Conservation (phyloP, 176 grass and related monocot genomes). For the Dendrocalamus sinicus region DNA sequence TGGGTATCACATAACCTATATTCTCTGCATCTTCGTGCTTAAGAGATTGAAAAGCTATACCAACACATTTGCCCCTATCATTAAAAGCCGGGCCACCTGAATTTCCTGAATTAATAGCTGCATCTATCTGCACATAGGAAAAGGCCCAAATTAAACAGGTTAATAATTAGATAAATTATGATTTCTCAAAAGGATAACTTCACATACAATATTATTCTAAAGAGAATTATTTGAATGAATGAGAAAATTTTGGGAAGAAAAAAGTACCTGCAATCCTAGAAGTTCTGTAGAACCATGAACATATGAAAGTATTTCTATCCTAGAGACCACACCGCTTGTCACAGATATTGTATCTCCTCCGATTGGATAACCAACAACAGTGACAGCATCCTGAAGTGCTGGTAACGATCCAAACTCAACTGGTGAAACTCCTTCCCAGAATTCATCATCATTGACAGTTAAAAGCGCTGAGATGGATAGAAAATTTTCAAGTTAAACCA, state of each 20-base stretch:
- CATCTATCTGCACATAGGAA: conserved; percentile 82
- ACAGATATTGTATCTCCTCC: conserved; percentile 99
- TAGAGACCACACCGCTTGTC: conserved; percentile 97
- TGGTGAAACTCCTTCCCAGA: conserved; percentile 90
- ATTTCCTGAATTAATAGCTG: conserved; percentile 98
- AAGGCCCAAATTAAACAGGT: background rate
- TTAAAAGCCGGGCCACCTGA: conserved; percentile 96
- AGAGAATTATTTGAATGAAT: background rate
- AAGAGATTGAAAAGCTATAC: conserved; percentile 98
- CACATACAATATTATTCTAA: conserved; percentile 16
- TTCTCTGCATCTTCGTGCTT: conserved; percentile 99
- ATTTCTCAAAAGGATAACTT: background rate
- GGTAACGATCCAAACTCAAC: conserved; percentile 86
- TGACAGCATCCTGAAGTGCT: conserved; percentile 89
- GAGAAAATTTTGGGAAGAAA: conserved; percentile 5
- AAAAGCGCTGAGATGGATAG: conserved; percentile 60
- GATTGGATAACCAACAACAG: conserved; percentile 96
- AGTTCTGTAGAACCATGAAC: conserved; percentile 98
- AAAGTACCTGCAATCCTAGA: conserved; percentile 79
- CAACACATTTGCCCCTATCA: conserved; percentile 88
- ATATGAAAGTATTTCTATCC: conserved; percentile 97
- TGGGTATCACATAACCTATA: conserved; percentile 98
- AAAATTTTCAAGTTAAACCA: background rate
- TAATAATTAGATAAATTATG: background rate
- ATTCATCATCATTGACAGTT: conserved; percentile 88